Conservation (phyloP, 352 stramenopile genomes). For the Pythium grandisporangium region DNA sequence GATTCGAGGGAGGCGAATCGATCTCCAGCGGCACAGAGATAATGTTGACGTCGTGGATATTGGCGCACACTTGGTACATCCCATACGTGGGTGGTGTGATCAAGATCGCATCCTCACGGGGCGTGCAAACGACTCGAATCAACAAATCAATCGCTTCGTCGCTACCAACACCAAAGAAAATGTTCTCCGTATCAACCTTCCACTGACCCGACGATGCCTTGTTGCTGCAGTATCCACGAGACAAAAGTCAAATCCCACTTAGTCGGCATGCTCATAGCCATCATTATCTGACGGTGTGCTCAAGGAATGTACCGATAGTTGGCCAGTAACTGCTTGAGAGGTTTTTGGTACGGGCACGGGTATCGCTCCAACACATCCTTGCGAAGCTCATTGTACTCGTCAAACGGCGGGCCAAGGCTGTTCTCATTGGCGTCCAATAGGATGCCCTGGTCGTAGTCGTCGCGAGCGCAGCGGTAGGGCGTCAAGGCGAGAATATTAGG, state of each 20-base stretch:
- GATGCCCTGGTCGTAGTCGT: slow-evolving; percentile 93
- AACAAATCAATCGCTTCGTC: slow-evolving; percentile 98
- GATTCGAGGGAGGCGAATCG: slow-evolving; percentile 44
- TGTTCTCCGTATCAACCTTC: slow-evolving; percentile 84
- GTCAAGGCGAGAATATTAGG: slow-evolving; percentile 95
- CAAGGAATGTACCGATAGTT: slow-evolving; percentile 49
- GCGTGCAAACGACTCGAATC: slow-evolving; percentile 95
- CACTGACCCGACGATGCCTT: slow-evolving; percentile 32
- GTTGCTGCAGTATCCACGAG: too few relatives aligned
- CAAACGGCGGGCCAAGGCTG: slow-evolving; percentile 87
- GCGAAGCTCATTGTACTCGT: slow-evolving; percentile 58
- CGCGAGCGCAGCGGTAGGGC: slow-evolving; percentile 95
- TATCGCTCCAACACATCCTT: slow-evolving; percentile 90
- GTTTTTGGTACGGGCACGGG: slow-evolving; percentile 91
- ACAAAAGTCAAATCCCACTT: too few relatives aligned
- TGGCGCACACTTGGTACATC: slow-evolving; percentile 99
- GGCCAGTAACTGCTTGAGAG: slow-evolving; percentile 90
- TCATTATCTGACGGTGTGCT: too few relatives aligned
- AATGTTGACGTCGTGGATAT: slow-evolving; percentile 96
- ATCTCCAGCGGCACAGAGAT: slow-evolving; percentile 87
- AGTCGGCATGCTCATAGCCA: too few relatives aligned
- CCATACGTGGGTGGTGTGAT: slow-evolving; percentile 97
- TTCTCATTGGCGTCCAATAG: slow-evolving; percentile 99
- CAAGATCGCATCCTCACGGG: slow-evolving; percentile 90
- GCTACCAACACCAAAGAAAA: slow-evolving; percentile 97